phyloP scores from a whole-genome alignment of 2,329 filamentous ascomycete genomes.

The Scedosporium dehoogii region DNA sequence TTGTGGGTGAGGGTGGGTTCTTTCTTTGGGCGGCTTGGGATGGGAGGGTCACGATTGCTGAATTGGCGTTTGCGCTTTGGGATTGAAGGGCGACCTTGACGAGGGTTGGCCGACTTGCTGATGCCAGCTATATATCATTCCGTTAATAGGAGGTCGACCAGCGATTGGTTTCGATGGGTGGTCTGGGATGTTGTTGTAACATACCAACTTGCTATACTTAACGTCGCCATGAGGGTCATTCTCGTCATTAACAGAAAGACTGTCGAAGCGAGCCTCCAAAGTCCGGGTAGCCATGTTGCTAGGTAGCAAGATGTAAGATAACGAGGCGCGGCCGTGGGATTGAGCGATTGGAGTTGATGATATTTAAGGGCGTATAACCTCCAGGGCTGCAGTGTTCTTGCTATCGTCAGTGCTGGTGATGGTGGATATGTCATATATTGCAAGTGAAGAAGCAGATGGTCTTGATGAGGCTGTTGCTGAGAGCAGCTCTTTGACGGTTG shows the following conservation, averaged over 20 bases:
- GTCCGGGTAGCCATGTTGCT: constrained; percentile 59
- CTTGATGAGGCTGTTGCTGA: no score
- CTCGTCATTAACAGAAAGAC: constrained; percentile 81
- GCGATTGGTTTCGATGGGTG: not conserved
- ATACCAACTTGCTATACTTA: constrained; percentile 4
- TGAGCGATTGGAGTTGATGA: not conserved
- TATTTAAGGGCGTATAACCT: not conserved
- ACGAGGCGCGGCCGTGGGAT: not conserved
- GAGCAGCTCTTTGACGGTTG: no score
- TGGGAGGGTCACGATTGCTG: constrained; percentile 53
- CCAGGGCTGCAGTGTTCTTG: not conserved
- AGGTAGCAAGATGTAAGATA: constrained; percentile 5
- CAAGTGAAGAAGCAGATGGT: no score
- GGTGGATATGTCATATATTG: not conserved
- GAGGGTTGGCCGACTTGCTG: constrained; percentile 62
- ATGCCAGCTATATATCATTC: not conserved
- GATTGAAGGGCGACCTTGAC: constrained; percentile 79
- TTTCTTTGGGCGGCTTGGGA: constrained; percentile 25
- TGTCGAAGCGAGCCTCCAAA: constrained; percentile 82
- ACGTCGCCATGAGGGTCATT: constrained; percentile 46
- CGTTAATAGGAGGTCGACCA: not conserved
- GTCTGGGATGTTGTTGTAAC: not conserved
- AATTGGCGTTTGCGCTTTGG: constrained; percentile 56
- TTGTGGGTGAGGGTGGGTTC: constrained; percentile 37
- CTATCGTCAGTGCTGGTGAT: no score